These are phyloP conservation scores for Colletotrichum euphorbiae DNA, from an alignment of 2,329 filamentous ascomycete species.

Conservation along the genomic window DNA sequence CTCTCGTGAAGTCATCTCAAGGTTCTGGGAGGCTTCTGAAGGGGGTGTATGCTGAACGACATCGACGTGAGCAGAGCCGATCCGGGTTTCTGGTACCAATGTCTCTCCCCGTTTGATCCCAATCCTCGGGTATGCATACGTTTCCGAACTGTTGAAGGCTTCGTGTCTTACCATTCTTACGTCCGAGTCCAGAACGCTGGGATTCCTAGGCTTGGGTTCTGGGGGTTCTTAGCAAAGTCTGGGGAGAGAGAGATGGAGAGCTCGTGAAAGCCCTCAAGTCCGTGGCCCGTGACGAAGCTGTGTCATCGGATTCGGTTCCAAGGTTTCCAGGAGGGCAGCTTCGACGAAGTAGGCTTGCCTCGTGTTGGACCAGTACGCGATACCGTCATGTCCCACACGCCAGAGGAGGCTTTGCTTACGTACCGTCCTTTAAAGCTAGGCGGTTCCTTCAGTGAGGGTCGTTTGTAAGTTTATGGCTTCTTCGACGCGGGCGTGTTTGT, in stretches of 20 bases:
- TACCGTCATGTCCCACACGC: too few species aligned
- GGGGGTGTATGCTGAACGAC: background rate
- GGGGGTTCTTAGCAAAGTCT: background rate
- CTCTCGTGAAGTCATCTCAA: conserved; percentile 6
- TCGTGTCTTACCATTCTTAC: conserved; percentile 21
- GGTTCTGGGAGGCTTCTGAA: background rate
- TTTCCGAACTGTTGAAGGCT: conserved; percentile 6
- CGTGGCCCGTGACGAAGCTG: too few species aligned
- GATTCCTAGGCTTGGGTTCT: background rate
- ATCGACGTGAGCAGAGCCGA: background rate
- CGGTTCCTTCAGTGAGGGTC: too few species aligned
- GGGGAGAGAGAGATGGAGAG: background rate
- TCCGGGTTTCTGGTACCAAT: conserved; percentile 17
- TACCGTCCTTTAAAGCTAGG: too few species aligned
- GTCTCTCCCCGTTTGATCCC: conserved; percentile 26
- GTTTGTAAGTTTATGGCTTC: too few species aligned
- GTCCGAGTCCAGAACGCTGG: conserved; percentile 16
- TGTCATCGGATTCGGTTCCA: too few species aligned
- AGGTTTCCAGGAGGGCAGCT: background rate
- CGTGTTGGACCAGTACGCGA: too few species aligned
- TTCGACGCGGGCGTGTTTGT: too few species aligned
- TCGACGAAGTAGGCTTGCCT: too few species aligned
- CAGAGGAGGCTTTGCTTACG: too few species aligned
- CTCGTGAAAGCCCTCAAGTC: too few species aligned
- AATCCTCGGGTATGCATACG: conserved; percentile 21